Evolutionary conservation across 257 asterid species (phyloP), one percentile per base, ranked within the genome.

Genomic region (Solanum peruvianum): DNA sequence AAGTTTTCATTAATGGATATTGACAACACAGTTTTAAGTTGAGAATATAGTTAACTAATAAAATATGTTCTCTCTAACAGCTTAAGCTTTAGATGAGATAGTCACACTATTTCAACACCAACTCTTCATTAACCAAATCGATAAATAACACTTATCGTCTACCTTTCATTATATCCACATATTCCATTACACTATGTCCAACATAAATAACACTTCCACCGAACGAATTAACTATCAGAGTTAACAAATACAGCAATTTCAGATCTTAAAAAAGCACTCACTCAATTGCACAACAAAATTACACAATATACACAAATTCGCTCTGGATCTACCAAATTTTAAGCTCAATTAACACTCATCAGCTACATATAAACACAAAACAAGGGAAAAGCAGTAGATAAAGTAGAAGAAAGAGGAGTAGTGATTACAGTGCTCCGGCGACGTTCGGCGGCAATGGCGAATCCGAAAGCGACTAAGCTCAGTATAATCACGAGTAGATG

Each of bases 401-500:
- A 1, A 60, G 20, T 62, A 47, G 11, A 16, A 58, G 16, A 75
- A 81, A 76, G 42, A 52, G 58, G 70, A 82, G 56, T 4, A 47
- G 72, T 49, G 18, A 49, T 90, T 93, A 95, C 99, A 81, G 90
- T 90, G 97, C 98, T 96, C 44, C 99, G 92, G 58, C 99, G 98
- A 37, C 95, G 98, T 86, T 95, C 99, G 23, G 99, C 99, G 76
- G 99, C 99, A 89, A 96, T 95, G 86, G 99, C 72, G 86, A 96
- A 96, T 45, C 98, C 99, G 87, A 96, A 96, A 87, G 99, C 99
- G 35, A 90, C 89, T 90, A 96, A 94, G 93, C 99, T 95, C 70
- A 94, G 88, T 35, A 93, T 89, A 16, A 95, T 93, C 27, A 94
- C 96, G 5, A 96, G 90, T 80, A 96, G 94, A 95, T 96, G 99